phyloP scores from a whole-genome alignment of 1,284 basidiomycete species.

The Nidula niveotomentosa region DNA sequence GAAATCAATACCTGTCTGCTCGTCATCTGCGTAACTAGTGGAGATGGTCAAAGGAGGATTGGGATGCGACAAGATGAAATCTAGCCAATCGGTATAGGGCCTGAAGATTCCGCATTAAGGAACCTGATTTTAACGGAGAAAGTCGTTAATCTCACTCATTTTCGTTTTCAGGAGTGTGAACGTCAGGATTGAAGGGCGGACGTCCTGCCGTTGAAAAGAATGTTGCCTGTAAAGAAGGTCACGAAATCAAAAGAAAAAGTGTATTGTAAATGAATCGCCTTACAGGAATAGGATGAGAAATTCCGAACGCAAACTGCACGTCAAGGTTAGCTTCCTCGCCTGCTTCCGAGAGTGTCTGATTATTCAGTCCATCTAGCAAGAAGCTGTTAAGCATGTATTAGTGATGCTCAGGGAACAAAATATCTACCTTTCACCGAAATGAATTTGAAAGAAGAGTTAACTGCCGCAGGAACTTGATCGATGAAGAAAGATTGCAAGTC shows the following conservation, averaged over 20 bases:
- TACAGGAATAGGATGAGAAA: constrained; percentile 47
- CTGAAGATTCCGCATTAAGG: constrained; percentile 2
- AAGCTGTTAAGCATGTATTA: constrained; percentile 1
- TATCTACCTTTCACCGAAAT: constrained; percentile 42
- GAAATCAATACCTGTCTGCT: constrained; percentile 55
- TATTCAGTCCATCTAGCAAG: constrained; percentile 53
- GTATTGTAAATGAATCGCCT: constrained; percentile 3
- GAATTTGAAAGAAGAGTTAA: constrained; percentile 40
- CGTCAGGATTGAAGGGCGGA: constrained; percentile 60
- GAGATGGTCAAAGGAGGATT: constrained; percentile 57
- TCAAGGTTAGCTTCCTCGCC: constrained; percentile 75
- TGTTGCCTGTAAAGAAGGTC: constrained; percentile 28
- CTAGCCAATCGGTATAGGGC: constrained; percentile 50
- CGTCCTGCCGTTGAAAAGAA: constrained; percentile 64
- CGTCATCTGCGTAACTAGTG: constrained; percentile 69
- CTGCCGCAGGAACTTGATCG: constrained; percentile 44
- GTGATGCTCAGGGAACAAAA: background rate
- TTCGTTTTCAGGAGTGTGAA: constrained; percentile 33
- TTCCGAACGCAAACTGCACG: constrained; percentile 63
- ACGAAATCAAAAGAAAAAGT: background rate
- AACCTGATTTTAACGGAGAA: background rate
- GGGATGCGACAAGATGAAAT: constrained; percentile 42
- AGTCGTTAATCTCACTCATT: constrained; percentile 44
- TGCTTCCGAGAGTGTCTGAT: constrained; percentile 51
- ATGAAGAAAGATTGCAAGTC: constrained; percentile 54